phyloP scores from a whole-genome alignment of 495 filamentous ascomycete species.

The Aspergillus affinis region DNA sequence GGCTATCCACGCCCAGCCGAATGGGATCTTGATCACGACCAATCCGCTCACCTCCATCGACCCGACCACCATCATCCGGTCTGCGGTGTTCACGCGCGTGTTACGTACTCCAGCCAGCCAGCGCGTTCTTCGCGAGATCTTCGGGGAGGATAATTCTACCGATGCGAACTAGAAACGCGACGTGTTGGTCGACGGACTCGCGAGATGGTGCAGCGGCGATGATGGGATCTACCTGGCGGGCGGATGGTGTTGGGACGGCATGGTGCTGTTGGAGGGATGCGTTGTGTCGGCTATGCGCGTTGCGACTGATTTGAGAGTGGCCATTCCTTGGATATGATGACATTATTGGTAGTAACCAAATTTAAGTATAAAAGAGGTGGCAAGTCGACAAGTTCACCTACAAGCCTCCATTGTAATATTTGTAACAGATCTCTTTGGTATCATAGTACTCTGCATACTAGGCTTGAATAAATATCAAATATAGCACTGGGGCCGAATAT shows the following conservation, averaged over 20 bases:
- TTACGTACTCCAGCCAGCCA: conserved; percentile 31
- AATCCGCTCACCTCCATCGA: conserved; percentile 29
- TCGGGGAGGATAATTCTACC: conserved; percentile 14
- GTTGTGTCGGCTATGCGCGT: conserved; percentile 51
- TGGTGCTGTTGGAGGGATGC: conserved; percentile 59
- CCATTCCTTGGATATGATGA: conserved; percentile 34
- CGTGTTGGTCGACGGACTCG: background rate
- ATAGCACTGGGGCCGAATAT: too few species aligned
- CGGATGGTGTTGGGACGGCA: conserved; percentile 62
- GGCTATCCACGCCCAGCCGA: conserved; percentile 30
- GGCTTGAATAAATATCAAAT: too few species aligned
- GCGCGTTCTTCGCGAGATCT: conserved; percentile 32
- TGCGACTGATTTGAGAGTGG: conserved; percentile 45
- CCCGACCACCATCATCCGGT: conserved; percentile 25
- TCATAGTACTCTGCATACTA: too few species aligned
- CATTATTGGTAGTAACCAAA: background rate
- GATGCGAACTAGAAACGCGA: background rate
- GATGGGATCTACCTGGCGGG: conserved; percentile 50
- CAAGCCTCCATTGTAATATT: too few species aligned
- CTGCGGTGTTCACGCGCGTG: conserved; percentile 28
- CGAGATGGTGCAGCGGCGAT: conserved; percentile 47
- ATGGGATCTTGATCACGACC: conserved; percentile 32
- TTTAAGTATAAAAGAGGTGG: too few species aligned
- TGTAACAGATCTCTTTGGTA: too few species aligned
- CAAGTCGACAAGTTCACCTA: too few species aligned